Conservation (phyloP, 768 basidiomycete species). For the Exsudoporus frostii region DNA sequence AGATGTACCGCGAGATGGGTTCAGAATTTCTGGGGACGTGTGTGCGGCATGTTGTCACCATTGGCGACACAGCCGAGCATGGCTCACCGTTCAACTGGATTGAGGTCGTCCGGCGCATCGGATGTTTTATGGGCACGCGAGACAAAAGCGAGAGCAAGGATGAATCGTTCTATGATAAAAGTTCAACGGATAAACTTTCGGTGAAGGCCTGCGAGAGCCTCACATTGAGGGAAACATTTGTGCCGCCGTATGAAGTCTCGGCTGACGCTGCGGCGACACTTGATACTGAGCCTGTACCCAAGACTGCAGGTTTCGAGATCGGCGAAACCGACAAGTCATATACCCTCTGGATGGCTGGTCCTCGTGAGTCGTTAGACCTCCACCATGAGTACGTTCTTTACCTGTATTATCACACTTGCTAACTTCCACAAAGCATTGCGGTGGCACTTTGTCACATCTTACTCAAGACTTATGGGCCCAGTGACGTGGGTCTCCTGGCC, state of each 20-base stretch:
- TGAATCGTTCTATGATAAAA: background rate
- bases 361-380: background rate
- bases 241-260: conserved; percentile 3
- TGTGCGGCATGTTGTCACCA: conserved; percentile 1
- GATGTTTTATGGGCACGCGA: conserved; percentile 10
- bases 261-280: background rate
- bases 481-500: conserved; percentile 12
- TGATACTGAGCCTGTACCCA: background rate
- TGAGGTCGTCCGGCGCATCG: conserved; percentile 1
- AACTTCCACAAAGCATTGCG: conserved; percentile 4
- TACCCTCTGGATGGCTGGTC: conserved; percentile 10
- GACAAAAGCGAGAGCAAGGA: conserved; percentile 1
- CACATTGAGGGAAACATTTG: conserved; percentile 7
- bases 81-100: background rate
- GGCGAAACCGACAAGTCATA: background rate
- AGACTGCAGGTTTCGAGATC: conserved; percentile 6
- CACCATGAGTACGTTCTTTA: conserved; percentile 7
- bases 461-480: conserved; percentile 9
- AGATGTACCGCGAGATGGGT: conserved; percentile 14
- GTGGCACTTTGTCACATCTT: conserved; percentile 9
- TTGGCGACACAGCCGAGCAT: background rate
- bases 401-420: background rate
- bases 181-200: background rate
- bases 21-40: conserved; percentile 8
- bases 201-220: conserved; percentile 4